phyloP scores from a whole-genome alignment of 2,329 filamentous ascomycete genomes.

The Massarina eburnea region DNA sequence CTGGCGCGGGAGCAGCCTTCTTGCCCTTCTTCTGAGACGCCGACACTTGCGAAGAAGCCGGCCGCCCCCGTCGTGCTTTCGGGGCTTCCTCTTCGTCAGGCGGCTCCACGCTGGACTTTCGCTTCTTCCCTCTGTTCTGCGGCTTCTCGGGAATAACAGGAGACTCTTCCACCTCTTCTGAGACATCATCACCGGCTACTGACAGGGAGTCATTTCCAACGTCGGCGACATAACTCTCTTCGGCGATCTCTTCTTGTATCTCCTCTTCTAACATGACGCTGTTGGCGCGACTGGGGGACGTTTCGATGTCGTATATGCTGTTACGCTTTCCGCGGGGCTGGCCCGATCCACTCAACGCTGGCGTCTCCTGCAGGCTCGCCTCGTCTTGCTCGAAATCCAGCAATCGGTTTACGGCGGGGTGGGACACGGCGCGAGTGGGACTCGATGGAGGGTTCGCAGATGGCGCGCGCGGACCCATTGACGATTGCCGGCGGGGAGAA shows the following conservation, averaged over 20 bases:
- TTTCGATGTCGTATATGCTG: slow-evolving; percentile 37
- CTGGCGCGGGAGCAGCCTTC: slow-evolving; percentile 17
- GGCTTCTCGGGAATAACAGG: slow-evolving; percentile 27
- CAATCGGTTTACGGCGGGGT: slow-evolving; percentile 53
- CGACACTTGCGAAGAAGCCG: slow-evolving; percentile 10
- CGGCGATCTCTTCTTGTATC: slow-evolving; percentile 34
- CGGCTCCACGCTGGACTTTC: slow-evolving; percentile 27
- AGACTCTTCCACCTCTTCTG: slow-evolving; percentile 29
- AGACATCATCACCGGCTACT: slow-evolving; percentile 18
- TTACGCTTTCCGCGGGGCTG: slow-evolving; percentile 32
- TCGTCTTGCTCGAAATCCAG: slow-evolving; percentile 57
- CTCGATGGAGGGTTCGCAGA: slow-evolving; percentile 42
- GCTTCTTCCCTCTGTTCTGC: slow-evolving; percentile 33
- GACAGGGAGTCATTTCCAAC: slow-evolving; percentile 32
- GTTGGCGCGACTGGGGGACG: slow-evolving; percentile 29
- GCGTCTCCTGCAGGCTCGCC: slow-evolving; percentile 33
- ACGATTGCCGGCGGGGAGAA: slow-evolving; percentile 64
- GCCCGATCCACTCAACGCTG: slow-evolving; percentile 37
- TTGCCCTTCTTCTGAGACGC: slow-evolving; percentile 22
- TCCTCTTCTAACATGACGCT: slow-evolving; percentile 36
- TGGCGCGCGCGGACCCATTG: slow-evolving; percentile 57
- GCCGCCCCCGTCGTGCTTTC: slow-evolving; percentile 22
- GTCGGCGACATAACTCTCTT: slow-evolving; percentile 32
- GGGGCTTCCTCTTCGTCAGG: slow-evolving; percentile 17
- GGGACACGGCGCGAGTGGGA: slow-evolving; percentile 32